Evolutionary conservation across 2,329 filamentous ascomycete genomes (phyloP).

Genomic region (Talaromyces sp.): DNA sequence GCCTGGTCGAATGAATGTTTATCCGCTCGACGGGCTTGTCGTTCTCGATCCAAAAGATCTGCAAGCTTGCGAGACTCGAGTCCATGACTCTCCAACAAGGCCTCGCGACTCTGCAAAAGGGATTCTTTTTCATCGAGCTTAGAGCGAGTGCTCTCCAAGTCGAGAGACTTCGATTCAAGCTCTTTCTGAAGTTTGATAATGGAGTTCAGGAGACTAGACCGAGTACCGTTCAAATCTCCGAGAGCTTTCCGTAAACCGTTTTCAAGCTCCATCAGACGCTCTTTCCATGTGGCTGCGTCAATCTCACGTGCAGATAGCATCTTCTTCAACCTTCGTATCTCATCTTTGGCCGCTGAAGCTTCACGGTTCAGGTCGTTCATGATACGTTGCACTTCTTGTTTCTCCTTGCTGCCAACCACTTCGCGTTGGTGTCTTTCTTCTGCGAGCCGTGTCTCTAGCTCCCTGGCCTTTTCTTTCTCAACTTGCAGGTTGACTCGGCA

Average conservation of each 20-base stretch:
- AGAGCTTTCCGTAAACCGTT: conserved; percentile 80
- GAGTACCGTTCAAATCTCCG: conserved; percentile 79
- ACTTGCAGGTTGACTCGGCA: conserved; percentile 76
- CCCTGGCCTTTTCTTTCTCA: conserved; percentile 69
- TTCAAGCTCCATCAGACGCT: conserved; percentile 83
- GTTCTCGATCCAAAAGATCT: conserved; percentile 87
- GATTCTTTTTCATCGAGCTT: conserved; percentile 85
- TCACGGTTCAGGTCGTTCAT: conserved; percentile 90
- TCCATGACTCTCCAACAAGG: conserved; percentile 79
- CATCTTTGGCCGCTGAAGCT: conserved; percentile 74
- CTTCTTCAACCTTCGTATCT: conserved; percentile 75
- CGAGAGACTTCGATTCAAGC: conserved; percentile 74
- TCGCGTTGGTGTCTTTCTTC: conserved; percentile 83
- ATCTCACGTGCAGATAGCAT: conserved; percentile 76
- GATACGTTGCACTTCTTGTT: conserved; percentile 89
- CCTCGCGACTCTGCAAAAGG: conserved; percentile 82
- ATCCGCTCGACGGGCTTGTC: conserved; percentile 75
- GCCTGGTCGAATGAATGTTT: conserved; percentile 83
- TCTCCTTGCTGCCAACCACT: conserved; percentile 78
- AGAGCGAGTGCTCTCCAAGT: conserved; percentile 72
- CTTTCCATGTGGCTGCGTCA: conserved; percentile 86
- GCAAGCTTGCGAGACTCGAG: conserved; percentile 79
- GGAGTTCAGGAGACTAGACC: conserved; percentile 77
- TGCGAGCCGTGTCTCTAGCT: conserved; percentile 68
- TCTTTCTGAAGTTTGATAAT: conserved; percentile 84